Base-by-base conservation (phyloP, 2,329 filamentous ascomycete species). In the Erysiphe neolycopersici region DNA sequence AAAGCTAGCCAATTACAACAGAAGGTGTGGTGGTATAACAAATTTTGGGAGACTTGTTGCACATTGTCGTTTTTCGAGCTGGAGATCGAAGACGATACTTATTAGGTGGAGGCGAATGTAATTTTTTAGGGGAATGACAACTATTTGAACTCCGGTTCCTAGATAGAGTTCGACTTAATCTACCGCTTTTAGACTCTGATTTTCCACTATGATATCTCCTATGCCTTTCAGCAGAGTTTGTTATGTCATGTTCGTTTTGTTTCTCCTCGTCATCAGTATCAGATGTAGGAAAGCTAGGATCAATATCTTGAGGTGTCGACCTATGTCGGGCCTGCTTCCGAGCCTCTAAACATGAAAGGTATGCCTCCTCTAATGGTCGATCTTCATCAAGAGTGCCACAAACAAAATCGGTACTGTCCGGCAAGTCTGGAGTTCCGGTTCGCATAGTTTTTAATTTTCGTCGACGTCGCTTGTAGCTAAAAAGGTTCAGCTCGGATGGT, bases 371-470 rank as follows among this genome's bases (percentile, higher is more conserved):
- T n/a, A 95, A 62, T 2, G 84, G 83, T 38, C 83, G 76, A 55
- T 98, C 89, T 60, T 98, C 89, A 51, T 98, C 89, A 17, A 98
- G 67, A 1, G 89, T 98, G 46, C 89, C 89, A 55, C 89, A 95
- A n/a, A 98, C 89, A 51, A 98, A 98, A 59, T 98, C 89, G 13
- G 89, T 95, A 60, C 85, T 94, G 59, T 98, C 89, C 1, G 89
- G 89, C 11, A 98, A 66, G 56, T 93, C 83, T 2, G 82, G 81
- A 1, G 79, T 80, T 19, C 69, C 68, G 35, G 73, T 68, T 18
- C 76, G 76, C 51, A 76, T 73, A 48, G 68, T 71, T 32, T 18
- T 32, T 4, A 18, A 6, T 12, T 13, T 17, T 3, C 29, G 22
- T 41, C 47, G 49, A 16, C 44, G 26, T 31, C 36, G 41, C 42